Evolutionary conservation across 2,329 filamentous ascomycete species (phyloP).

Genomic region (Ophiostoma sp.): DNA sequence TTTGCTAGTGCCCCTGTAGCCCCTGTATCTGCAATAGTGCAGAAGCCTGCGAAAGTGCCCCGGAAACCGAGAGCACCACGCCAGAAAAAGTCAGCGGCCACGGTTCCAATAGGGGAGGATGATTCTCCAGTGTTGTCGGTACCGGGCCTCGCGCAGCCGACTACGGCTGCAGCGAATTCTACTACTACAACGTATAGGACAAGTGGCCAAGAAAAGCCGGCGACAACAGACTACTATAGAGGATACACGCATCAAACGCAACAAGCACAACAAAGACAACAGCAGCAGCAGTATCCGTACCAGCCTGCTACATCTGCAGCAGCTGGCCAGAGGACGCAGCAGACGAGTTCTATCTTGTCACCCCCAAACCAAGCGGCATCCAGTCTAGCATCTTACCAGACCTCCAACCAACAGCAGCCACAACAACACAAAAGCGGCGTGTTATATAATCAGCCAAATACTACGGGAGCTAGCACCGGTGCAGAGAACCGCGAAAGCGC

Average conservation of each 20-base stretch:
- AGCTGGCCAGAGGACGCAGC: not conserved
- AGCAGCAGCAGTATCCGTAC: not conserved
- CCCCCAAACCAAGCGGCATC: not conserved
- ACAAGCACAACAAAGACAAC: not conserved
- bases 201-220: not conserved
- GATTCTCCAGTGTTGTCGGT: not conserved
- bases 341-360: not conserved
- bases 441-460: not conserved
- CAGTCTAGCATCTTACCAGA: not conserved
- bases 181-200: not conserved
- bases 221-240: not conserved
- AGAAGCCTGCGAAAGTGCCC: not conserved
- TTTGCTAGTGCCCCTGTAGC: not conserved
- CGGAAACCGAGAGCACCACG: not conserved
- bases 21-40: not conserved
- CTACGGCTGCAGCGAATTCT: not conserved
- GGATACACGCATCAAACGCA: not conserved
- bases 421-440: not conserved
- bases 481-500: not conserved
- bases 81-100: not conserved
- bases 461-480: not conserved
- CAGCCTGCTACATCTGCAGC: not conserved
- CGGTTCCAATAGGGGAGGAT: too few species aligned
- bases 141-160: not conserved
- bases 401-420: not conserved